A percentile compares a stretch with the other conserved stretches of the same genome.
Evolutionary conservation across 2,329 filamentous ascomycete genomes (phyloP).

Genomic region (Phialocephala subalpina): DNA sequence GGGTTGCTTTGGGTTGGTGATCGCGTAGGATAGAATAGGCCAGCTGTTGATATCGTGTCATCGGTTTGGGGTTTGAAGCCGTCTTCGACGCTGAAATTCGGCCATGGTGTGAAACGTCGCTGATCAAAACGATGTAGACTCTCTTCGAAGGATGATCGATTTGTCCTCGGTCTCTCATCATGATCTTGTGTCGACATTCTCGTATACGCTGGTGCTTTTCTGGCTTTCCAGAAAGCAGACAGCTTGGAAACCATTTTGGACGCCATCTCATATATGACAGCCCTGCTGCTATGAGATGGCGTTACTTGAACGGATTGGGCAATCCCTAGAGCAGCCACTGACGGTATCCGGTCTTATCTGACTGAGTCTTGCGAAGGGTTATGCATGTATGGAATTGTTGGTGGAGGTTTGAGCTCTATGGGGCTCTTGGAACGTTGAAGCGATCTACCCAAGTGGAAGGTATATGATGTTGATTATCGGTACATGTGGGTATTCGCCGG

Average conservation of each 20-base stretch:
- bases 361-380: neutral
- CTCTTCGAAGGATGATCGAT: conserved; percentile 26
- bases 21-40: conserved; percentile 24
- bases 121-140: conserved; percentile 14
- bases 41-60: conserved; percentile 13
- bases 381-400: neutral
- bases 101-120: conserved; percentile 24
- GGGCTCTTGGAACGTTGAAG: neutral
- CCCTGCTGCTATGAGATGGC: neutral
- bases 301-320: neutral
- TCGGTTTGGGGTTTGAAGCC: conserved; percentile 18
- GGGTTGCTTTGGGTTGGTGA: conserved; percentile 11
- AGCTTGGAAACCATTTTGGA: conserved; percentile 21
- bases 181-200: conserved; percentile 24
- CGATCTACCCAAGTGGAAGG: neutral
- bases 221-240: conserved; percentile 17
- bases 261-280: conserved; percentile 24
- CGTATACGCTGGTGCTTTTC: conserved; percentile 18
- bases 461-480: neutral
- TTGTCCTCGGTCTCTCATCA: neutral
- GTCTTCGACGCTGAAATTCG: conserved; percentile 27
- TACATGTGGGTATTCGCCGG: neutral
- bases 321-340: neutral
- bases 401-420: conserved; percentile 5
- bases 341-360: neutral